phyloP scores from a whole-genome alignment of 228 moss, liverwort and hornwort species.

The Sphagnum magellanicum region DNA sequence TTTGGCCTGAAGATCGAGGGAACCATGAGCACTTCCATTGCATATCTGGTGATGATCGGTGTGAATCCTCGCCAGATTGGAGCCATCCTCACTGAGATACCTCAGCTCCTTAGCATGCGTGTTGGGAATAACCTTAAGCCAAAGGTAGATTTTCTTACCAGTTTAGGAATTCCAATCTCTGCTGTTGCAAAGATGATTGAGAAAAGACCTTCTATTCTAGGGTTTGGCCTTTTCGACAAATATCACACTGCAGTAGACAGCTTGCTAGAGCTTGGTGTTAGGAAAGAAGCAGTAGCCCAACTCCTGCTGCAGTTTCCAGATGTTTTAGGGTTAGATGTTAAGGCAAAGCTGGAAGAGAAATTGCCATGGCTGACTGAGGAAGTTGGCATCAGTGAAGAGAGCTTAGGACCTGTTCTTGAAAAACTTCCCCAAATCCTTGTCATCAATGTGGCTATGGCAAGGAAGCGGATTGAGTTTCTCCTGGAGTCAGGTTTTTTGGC shows the following conservation, averaged over 20 bases:
- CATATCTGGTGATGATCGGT: slow-evolving; percentile 85
- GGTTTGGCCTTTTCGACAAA: slow-evolving; percentile 53
- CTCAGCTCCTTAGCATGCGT: slow-evolving; percentile 95
- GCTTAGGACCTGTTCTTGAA: slow-evolving; percentile 65
- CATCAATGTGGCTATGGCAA: slow-evolving; percentile 65
- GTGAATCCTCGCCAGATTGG: slow-evolving; percentile 85
- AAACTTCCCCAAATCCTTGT: slow-evolving; percentile 83
- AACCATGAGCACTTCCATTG: slow-evolving; percentile 98
- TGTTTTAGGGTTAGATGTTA: slow-evolving; percentile 62
- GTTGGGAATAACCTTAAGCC: slow-evolving; percentile 84
- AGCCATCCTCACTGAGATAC: slow-evolving; percentile 80
- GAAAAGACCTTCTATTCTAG: slow-evolving; percentile 79
- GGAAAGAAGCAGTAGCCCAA: slow-evolving; percentile 46
- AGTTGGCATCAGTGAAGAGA: slow-evolving; percentile 64
- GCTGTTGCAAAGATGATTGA: slow-evolving; percentile 87
- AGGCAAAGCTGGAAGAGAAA: slow-evolving; percentile 59
- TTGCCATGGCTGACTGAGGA: slow-evolving; percentile 71
- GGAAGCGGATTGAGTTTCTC: slow-evolving; percentile 62
- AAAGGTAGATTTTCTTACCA: slow-evolving; percentile 72
- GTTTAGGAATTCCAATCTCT: slow-evolving; percentile 65
- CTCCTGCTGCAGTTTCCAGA: slow-evolving; percentile 82
- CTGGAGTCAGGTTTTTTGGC: slow-evolving; percentile 53
- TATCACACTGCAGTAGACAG: slow-evolving; percentile 70
- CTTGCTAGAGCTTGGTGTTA: slow-evolving; percentile 59
- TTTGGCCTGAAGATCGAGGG: slow-evolving; percentile 92